Evolutionary conservation across 371 early-diverging fungal genomes (phyloP), one percentile per base, ranked within the genome.

Genomic region (Apophysomyces sp.): DNA sequence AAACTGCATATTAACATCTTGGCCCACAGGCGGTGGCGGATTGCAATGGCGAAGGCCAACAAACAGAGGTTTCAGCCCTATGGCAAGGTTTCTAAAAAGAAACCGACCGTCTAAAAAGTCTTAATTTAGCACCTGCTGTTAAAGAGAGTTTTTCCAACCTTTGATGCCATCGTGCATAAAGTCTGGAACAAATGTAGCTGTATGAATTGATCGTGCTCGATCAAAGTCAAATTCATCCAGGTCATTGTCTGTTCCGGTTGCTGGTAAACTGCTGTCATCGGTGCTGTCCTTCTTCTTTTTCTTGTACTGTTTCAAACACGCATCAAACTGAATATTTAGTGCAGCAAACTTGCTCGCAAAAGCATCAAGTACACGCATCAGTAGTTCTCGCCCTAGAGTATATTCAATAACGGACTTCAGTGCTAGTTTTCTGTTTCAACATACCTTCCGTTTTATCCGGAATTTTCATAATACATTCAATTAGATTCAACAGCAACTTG

Each of bases 401-500:
- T 44, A 21, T 31, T 0, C 27, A 24, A 29, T 44, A 8, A 16
- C 5, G 9, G 21, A 8, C 26, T 15, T n/a, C n/a, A n/a, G n/a
- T n/a, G n/a, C n/a, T n/a, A n/a, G n/a, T n/a, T n/a, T n/a, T n/a
- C n/a, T n/a, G n/a, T n/a, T n/a, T n/a, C n/a, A n/a, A 21, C 53
- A 21, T 63, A 77, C 74, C 86, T 67, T 85, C 79, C 52, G 60
- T 62, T 65, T 82, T 86, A 66, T 91, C 83, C 3, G 84, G 85
- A 21, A 89, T 88, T 61, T 81, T 85, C 55, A 87, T 85, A 61
- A 94, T 90, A 66, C 91, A 89, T 52, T 98, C 98, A 21, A 95
- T 89, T 37, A 97, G 71, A 67, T 94, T 94, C 34, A 95, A 74
- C n/a, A 99, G 76, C 28, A 98, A 71, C 66, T 96, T 98, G 52